phyloP scores from a whole-genome alignment of 2,329 filamentous ascomycete species.

The Beauveria australis region DNA sequence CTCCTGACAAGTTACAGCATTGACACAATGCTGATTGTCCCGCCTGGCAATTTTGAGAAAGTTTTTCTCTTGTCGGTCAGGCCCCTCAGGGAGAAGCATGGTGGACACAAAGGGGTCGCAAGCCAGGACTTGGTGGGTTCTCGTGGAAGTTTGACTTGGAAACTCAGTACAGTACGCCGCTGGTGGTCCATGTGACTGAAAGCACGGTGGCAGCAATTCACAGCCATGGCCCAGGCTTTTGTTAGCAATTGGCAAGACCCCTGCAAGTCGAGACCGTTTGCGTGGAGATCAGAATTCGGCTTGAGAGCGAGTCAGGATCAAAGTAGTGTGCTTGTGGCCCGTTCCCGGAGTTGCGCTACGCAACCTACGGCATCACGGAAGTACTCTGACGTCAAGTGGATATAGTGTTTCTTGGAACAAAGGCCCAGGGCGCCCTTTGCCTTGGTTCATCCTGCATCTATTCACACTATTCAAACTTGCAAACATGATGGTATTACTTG shows the following conservation, averaged over 20 bases:
- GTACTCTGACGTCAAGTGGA: constrained; percentile 9
- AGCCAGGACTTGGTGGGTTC: background rate
- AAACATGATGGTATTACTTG: background rate
- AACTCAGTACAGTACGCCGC: background rate
- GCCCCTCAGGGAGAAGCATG: background rate
- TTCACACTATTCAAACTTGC: background rate
- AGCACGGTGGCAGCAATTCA: background rate
- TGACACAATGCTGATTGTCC: background rate
- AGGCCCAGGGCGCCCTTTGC: background rate
- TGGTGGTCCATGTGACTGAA: background rate
- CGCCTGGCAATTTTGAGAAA: background rate
- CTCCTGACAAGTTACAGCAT: background rate
- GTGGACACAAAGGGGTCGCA: background rate
- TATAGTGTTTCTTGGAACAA: constrained; percentile 2
- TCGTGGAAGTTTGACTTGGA: background rate
- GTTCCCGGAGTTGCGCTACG: background rate
- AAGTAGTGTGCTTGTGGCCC: background rate
- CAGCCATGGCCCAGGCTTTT: background rate
- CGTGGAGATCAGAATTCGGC: constrained; percentile 2
- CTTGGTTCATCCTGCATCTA: background rate
- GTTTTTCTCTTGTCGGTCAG: background rate
- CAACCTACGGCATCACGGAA: background rate
- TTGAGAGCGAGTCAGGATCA: constrained; percentile 1
- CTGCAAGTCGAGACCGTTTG: constrained; percentile 8
- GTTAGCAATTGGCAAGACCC: background rate